Evolutionary conservation across 2,329 filamentous ascomycete genomes (phyloP), one percentile per base, ranked within the genome.

Genomic region (Penicillium verrucosum): DNA sequence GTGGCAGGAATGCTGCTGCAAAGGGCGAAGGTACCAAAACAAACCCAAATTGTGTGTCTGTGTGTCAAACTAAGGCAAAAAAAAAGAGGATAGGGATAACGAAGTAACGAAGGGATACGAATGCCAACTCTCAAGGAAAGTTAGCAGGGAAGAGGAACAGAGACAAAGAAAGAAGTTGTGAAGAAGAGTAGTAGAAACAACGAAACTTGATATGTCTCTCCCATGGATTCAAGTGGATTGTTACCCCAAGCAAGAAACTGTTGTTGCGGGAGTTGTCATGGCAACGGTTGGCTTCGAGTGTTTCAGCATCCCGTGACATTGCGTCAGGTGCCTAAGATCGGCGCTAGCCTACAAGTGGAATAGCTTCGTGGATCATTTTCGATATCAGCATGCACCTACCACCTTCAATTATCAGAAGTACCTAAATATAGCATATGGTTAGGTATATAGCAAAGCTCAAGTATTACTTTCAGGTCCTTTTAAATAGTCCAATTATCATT

Each of bases 191-290:
- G 58, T n/a, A 51, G 46, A 55, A 54, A 55, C 41, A 52, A 52
- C 55, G 48, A 56, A 63, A 63, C 58, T 62, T 57, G 62, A 69
- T 64, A 64, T 52, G 54, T 60, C 57, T 60, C 56, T 63, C 57
- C 58, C 61, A 60, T 66, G 61, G 63, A 59, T 63, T 60, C 32
- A 55, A 65, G 62, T 64, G 61, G 65, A 62, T 65, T 64, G 60
- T 63, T 66, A 65, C 63, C 64, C 65, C 60, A 59, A 63, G 60
- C 60, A 63, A 62, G 64, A 60, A 36, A 61, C 44, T 57, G 57
- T 60, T 71, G 70, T 71, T 54, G 49, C 70, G 70, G 70, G 58
- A 70, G 70, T 73, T 59, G 61, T 69, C 67, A 68, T 66, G 58
- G 69, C 68, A 73, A 73, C 62, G 21, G 55, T 25, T 57, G 60